These are phyloP conservation scores for Thalassiosira livingstoniorum DNA, from an alignment of 352 stramenopile species.

Conservation along the genomic window DNA sequence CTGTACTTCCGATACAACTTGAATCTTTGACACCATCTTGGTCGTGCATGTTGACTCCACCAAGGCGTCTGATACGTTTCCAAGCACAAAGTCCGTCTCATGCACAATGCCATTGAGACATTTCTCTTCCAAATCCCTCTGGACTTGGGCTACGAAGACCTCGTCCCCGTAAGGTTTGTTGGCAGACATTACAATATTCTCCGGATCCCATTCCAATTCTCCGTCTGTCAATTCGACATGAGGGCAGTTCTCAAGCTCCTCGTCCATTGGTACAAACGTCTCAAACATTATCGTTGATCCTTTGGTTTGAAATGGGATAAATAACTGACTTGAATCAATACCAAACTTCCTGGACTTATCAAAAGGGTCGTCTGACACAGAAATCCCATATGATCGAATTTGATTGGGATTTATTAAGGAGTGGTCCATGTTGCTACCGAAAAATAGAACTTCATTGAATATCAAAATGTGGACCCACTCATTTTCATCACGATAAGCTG, in stretches of 20 bases:
- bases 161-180: background rate
- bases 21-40: background rate
- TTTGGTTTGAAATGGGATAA: constrained; percentile 31
- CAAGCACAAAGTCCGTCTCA: background rate
- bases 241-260: constrained; percentile 8
- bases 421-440: constrained; percentile 44
- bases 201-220: constrained; percentile 37
- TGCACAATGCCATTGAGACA: background rate
- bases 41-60: too few species aligned
- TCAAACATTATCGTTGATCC: constrained; percentile 39
- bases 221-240: constrained; percentile 36
- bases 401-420: constrained; percentile 60
- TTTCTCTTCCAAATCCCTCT: background rate
- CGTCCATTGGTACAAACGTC: constrained; percentile 12
- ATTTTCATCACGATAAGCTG: constrained; percentile 3
- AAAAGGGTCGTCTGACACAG: constrained; percentile 43
- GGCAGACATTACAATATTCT: constrained; percentile 1
- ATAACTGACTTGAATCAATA: constrained; percentile 24
- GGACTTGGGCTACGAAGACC: background rate
- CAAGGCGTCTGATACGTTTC: background rate
- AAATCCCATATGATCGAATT: constrained; percentile 42
- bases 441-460: constrained; percentile 43
- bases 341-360: constrained; percentile 17
- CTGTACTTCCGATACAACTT: too few species aligned
- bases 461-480: constrained; percentile 31